These are phyloP conservation scores for Colletotrichum sp. DNA, from an alignment of 2,329 filamentous ascomycete genomes.

Conservation along the genomic window DNA sequence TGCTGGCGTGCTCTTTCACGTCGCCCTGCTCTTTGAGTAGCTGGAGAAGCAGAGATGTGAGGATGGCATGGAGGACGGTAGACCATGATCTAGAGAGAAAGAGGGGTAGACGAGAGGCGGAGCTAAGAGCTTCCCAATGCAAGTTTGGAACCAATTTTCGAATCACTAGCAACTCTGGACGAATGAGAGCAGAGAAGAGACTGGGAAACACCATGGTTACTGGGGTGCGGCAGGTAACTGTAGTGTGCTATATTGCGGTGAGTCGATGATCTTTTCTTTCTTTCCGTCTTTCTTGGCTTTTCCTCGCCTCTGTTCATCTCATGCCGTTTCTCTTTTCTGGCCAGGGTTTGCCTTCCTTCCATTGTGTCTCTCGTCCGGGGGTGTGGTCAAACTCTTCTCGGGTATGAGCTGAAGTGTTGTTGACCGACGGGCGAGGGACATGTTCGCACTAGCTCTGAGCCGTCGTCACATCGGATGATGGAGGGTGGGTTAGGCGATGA, in stretches of 20 bases:
- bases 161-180: neutral
- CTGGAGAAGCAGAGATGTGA: neutral
- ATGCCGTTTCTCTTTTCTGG: neutral
- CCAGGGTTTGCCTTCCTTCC: neutral
- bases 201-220: neutral
- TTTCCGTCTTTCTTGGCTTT: neutral
- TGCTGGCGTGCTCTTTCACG: neutral
- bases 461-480: constrained; percentile 1
- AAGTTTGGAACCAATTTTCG: constrained; percentile 4
- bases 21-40: neutral
- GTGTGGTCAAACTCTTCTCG: neutral
- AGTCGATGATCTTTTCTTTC: constrained; percentile 1
- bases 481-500: constrained; percentile 4
- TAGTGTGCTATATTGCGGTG: neutral
- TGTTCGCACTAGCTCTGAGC: neutral
- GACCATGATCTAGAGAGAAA: neutral
- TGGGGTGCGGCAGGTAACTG: neutral
- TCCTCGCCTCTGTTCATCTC: neutral
- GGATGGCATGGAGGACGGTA: neutral
- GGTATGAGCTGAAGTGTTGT: neutral
- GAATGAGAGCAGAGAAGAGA: neutral
- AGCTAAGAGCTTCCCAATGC: neutral
- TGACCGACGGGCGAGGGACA: constrained; percentile 13
- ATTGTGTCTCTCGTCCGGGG: neutral
- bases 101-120: neutral